Conservation (phyloP, 495 filamentous ascomycete genomes). For the Penicillium canescens region DNA sequence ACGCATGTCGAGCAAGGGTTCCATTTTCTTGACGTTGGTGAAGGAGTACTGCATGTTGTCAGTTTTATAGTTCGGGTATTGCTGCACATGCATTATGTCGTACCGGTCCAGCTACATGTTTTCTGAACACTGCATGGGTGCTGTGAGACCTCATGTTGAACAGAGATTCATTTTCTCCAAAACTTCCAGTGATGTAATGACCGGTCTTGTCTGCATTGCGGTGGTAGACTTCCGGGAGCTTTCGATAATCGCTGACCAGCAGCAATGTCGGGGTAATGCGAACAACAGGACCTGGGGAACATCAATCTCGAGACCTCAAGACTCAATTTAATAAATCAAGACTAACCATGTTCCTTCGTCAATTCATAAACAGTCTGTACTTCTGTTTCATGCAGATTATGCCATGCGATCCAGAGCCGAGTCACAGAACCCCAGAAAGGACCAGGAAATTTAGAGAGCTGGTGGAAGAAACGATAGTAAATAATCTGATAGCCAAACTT, state of each 20-base stretch:
- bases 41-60: slow-evolving; percentile 49
- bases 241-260: slow-evolving; percentile 42
- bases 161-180: slow-evolving; percentile 47
- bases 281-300: slow-evolving; percentile 39
- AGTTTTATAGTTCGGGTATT: neutral
- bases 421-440: slow-evolving; percentile 56
- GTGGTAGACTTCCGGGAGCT: slow-evolving; percentile 55
- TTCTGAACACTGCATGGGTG: slow-evolving; percentile 45
- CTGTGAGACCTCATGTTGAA: slow-evolving; percentile 53
- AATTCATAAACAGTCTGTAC: slow-evolving; percentile 37
- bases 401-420: slow-evolving; percentile 50
- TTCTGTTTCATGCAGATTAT: slow-evolving; percentile 46
- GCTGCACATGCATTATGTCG: slow-evolving; percentile 8
- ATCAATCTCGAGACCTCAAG: neutral
- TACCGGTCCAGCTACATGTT: slow-evolving; percentile 44
- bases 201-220: slow-evolving; percentile 55
- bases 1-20: slow-evolving; percentile 47
- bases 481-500: slow-evolving; percentile 37
- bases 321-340: neutral
- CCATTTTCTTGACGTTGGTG: slow-evolving; percentile 52
- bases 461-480: slow-evolving; percentile 55
- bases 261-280: slow-evolving; percentile 48
- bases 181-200: slow-evolving; percentile 52
- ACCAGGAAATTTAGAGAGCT: slow-evolving; percentile 50
- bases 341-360: slow-evolving; percentile 51